Base-by-base conservation (phyloP, 495 filamentous ascomycete genomes). In the Aspergillus saccharolyticus region DNA sequence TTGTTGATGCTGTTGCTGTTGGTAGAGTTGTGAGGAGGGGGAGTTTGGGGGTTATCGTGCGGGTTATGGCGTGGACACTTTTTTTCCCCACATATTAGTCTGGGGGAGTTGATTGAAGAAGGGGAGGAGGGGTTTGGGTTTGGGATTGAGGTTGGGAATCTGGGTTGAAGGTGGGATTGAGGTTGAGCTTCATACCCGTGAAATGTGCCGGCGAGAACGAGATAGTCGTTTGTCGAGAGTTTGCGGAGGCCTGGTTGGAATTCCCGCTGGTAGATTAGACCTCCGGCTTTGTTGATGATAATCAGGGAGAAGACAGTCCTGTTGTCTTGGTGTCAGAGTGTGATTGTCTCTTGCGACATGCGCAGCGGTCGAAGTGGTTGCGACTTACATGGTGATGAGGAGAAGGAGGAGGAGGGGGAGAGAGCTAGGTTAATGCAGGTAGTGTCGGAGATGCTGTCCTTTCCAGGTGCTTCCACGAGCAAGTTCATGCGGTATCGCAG, bases 211-310 rank as follows among this genome's bases (percentile, higher is more conserved):
- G 94, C 94, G n/a, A 98, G 86, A 54, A 97, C 91, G 4, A 98
- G 87, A 68, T 90, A 90, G 77, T 97, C 95, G 66, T 98, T 98
- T 53, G 88, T 90, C 50, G 82, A 89, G 63, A 97, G 83, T 67
- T 93, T 92, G 72, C 85, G 87, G 60, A 97, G 78, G 42, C 85
- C 84, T 22, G 84, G 80, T 64, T 90, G 84, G 76, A 97, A 97
- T 63, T 91, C 88, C 52, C 90, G 89, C 74, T 96, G 90, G 77
- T 96, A 98, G 71, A 97, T 88, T 56, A 98, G 80, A 57, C 94
- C 94, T 44, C 94, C 94, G 50, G 94, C 91, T 79, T 97, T 97
- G 78, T 96, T 97, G 77, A 98, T 96, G 63, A 98, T 89, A 61
- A 97, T 89, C 56, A 98, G 85, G 52, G 90, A 86, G 74, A 93